Conservation (phyloP, 2,329 filamentous ascomycete species). For the Aspergillus carbonarius region DNA sequence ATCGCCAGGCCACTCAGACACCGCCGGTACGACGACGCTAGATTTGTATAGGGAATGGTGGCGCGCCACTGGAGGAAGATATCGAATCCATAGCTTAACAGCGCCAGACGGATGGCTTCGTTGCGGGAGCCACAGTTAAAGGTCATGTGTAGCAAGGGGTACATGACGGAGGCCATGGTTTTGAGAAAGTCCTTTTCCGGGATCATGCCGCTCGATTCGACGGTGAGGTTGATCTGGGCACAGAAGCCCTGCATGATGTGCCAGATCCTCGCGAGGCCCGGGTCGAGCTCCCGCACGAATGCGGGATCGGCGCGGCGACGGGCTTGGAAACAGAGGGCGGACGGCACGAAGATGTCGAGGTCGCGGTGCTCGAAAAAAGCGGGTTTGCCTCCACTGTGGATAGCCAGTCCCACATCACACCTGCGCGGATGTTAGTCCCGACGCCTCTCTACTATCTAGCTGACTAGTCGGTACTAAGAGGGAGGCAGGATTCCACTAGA, state of each 20-base stretch:
- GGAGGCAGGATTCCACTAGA: not conserved
- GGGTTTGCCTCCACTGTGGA: not conserved
- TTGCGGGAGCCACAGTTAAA: slow-evolving; percentile 29
- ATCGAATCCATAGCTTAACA: slow-evolving; percentile 40
- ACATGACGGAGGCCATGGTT: slow-evolving; percentile 43
- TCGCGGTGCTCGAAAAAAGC: not conserved
- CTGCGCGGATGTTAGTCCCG: not conserved
- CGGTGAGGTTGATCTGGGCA: slow-evolving; percentile 8
- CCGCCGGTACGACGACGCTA: not conserved
- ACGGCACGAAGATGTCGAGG: not conserved
- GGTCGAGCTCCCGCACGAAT: not conserved
- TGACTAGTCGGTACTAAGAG: not conserved
- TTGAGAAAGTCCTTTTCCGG: slow-evolving; percentile 23
- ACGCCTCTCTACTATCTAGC: no score
- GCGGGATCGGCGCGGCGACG: not conserved
- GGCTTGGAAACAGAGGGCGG: not conserved
- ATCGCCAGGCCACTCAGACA: not conserved
- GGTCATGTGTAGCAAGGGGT: slow-evolving; percentile 39
- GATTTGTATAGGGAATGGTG: not conserved
- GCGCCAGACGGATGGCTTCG: slow-evolving; percentile 41
- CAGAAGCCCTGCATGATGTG: not conserved
- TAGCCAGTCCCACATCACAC: not conserved
- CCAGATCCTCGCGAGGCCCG: not conserved
- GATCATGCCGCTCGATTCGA: slow-evolving; percentile 20
- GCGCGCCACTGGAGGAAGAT: slow-evolving; percentile 34